These are phyloP conservation scores for Dendrobium chrysotoxum DNA, from an alignment of 106 monocot genomes.

Conservation along the genomic window DNA sequence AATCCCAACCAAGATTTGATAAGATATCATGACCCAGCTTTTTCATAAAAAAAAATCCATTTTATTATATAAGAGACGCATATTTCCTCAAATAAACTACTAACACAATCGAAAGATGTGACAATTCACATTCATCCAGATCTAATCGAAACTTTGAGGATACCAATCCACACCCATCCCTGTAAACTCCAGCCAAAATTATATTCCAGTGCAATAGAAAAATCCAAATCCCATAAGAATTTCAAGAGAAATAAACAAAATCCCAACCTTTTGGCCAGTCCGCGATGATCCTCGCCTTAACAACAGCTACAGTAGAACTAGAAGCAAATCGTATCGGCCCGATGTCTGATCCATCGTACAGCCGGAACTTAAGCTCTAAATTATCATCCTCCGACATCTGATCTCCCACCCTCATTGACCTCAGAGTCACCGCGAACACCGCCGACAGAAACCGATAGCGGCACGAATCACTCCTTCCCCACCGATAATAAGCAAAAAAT, in stretches of 20 bases:
- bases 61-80: no score
- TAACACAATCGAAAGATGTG: background rate
- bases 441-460: background rate
- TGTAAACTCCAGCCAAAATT: background rate
- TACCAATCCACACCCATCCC: background rate
- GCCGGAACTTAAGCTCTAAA: constrained; percentile 38
- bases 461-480: background rate
- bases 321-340: constrained; percentile 30
- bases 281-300: constrained; percentile 27
- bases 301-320: constrained; percentile 25
- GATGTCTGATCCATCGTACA: constrained; percentile 41
- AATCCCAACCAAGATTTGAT: no score
- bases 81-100: background rate
- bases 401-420: background rate
- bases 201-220: background rate
- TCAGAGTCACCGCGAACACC: background rate
- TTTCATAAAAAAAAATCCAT: no score
- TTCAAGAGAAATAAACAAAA: background rate
- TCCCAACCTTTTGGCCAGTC: constrained; percentile 31
- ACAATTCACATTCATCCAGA: background rate
- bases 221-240: background rate
- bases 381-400: constrained; percentile 31
- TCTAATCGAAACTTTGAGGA: background rate
- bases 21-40: no score
- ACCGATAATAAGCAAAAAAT: no score